These are phyloP conservation scores for Venturia pyrina DNA, from an alignment of 2,329 filamentous ascomycete species.

Conservation along the genomic window DNA sequence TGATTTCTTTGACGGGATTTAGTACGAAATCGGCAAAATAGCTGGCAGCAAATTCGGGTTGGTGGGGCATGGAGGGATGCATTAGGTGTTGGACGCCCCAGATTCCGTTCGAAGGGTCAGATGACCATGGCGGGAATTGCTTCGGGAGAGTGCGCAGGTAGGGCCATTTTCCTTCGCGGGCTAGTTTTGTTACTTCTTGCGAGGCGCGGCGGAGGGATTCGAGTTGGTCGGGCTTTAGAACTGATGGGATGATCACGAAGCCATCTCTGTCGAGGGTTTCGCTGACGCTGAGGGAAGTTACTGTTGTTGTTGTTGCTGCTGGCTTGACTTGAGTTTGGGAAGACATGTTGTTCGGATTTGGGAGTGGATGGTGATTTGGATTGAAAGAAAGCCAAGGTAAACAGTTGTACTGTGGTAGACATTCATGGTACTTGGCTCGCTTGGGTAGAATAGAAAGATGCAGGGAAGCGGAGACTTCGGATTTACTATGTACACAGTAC, in stretches of 20 bases:
- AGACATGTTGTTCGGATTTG: neutral
- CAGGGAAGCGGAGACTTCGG: neutral
- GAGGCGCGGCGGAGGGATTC: constrained; percentile 50
- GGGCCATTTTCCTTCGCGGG: constrained; percentile 66
- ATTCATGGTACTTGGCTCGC: too few species aligned
- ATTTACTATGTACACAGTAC: too few species aligned
- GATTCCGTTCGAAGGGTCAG: constrained; percentile 54
- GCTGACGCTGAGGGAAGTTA: constrained; percentile 26
- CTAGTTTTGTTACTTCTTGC: constrained; percentile 45
- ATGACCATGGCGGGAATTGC: constrained; percentile 80
- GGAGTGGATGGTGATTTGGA: neutral
- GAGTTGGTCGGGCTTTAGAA: constrained; percentile 50
- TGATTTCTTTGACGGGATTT: constrained; percentile 52
- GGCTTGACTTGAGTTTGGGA: neutral
- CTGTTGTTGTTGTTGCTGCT: neutral
- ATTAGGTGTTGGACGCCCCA: constrained; percentile 86
- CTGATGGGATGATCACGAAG: constrained; percentile 61
- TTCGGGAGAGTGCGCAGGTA: constrained; percentile 76
- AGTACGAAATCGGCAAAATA: constrained; percentile 66
- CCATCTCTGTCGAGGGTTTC: constrained; percentile 57
- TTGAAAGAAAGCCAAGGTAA: neutral
- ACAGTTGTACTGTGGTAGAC: too few species aligned
- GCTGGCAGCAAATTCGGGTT: constrained; percentile 50
- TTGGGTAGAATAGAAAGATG: too few species aligned
- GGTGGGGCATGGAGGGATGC: constrained; percentile 58